Base-by-base conservation (phyloP, 2,329 filamentous ascomycete genomes). In the Phyllosticta citribraziliensis region DNA sequence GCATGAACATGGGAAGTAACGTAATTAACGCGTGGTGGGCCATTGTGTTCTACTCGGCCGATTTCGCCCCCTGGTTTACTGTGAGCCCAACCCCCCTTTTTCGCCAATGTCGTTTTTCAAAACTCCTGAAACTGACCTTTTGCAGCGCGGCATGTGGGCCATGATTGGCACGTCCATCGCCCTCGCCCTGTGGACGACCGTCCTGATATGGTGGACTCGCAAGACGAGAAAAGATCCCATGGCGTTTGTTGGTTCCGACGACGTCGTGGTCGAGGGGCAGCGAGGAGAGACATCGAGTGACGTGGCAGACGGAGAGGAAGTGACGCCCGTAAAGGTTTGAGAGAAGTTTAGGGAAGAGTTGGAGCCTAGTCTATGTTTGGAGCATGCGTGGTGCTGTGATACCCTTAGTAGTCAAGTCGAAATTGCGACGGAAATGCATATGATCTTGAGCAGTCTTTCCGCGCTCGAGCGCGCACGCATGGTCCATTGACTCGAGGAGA, bases 1-100 rank as follows among this genome's bases (percentile, higher is more conserved):
- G 84, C 12, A 90, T 90, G 87, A 89, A 89, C 63, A 73, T 86
- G 66, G 83, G 83, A 1, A 87, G 79, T 67, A 88, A 86, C 67
- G 83, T 84, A 0, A 77, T 89, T 5, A 88, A 89, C 66, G 84
- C 85, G 0, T 89, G 86, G 86, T 89, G 87, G 87, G 84, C 80
- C 63, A 83, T 89, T 51, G 65, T 89, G 0, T 89, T 90, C 64
- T 89, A 89, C 66, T 82, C 83, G 0, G 86, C 86, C 0, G 79
- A 81, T 2, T 81, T 83, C 70, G 87, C 86, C 2, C 87, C 87
- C 0, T 82, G 81, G 75, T 88, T 88, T 63, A 84, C 72, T 50
- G 82, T 84, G 70, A 77, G 81, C 74, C 20, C 19, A 47, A 19
- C 14, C 14, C n/a, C 30, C 53, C 52, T 12, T 14, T 19, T 19